Conservation (phyloP, 352 stramenopile genomes). For the Halophytophthora polymorphica region DNA sequence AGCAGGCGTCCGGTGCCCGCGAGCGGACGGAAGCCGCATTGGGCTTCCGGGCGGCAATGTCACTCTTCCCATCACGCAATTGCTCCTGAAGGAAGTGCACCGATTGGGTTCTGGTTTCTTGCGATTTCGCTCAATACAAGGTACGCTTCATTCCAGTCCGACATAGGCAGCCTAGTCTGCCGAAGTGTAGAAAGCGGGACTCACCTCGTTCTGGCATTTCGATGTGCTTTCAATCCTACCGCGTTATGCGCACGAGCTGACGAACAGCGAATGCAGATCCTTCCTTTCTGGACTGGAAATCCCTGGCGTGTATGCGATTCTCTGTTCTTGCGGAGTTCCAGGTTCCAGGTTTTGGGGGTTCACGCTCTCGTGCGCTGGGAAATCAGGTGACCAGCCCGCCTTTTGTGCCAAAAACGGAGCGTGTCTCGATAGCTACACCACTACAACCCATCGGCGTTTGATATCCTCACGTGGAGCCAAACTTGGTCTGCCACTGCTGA, state of each 20-base stretch:
- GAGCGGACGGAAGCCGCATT: neutral
- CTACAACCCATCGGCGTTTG: no score
- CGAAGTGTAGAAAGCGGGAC: neutral
- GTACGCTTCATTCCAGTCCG: neutral
- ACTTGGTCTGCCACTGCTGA: constrained; percentile 77
- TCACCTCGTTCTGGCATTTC: no score
- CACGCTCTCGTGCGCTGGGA: neutral
- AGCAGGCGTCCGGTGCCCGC: no score
- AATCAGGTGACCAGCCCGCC: no score
- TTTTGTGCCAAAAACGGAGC: neutral
- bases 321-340: neutral
- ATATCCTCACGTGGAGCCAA: constrained; percentile 50
- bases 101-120: neutral
- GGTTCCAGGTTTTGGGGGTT: neutral
- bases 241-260: no score
- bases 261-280: neutral
- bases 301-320: neutral
- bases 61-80: neutral
- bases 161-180: neutral
- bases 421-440: neutral
- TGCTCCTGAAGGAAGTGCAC: neutral
- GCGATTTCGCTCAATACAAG: neutral
- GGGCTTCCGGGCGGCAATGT: neutral
- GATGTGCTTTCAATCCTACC: no score
- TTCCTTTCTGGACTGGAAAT: neutral